Conservation (phyloP, 495 filamentous ascomycete genomes). For the Cercophora samala region DNA sequence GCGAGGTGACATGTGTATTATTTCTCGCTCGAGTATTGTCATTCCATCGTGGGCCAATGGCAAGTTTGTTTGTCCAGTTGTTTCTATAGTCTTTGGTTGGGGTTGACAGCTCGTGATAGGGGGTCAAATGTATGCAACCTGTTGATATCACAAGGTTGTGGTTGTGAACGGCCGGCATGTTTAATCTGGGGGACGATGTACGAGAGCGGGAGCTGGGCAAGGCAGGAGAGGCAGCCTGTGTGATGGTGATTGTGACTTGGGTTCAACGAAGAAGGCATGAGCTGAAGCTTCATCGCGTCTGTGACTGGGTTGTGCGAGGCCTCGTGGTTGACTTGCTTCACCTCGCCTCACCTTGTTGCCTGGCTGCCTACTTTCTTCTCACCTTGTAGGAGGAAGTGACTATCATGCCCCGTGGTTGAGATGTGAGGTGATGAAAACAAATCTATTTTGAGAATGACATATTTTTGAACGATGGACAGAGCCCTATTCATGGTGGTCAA, state of each 20-base stretch:
- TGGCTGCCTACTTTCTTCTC: too few relatives aligned
- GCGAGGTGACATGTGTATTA: neutral
- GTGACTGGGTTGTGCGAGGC: neutral
- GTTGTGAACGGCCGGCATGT: neutral
- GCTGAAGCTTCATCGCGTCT: neutral
- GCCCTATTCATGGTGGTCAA: neutral
- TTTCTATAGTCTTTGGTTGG: too few relatives aligned
- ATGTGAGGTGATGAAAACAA: too few relatives aligned
- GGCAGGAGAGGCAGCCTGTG: neutral
- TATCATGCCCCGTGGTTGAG: too few relatives aligned
- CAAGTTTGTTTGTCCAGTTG: neutral
- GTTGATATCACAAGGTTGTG: neutral
- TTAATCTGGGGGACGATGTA: neutral
- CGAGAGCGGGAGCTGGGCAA: neutral
- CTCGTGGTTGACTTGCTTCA: too few relatives aligned
- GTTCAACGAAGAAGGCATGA: neutral
- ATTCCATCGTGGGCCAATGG: neutral
- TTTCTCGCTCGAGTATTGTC: too few relatives aligned
- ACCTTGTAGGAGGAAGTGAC: too few relatives aligned
- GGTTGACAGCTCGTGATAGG: neutral
- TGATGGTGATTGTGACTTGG: neutral
- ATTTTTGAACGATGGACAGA: too few relatives aligned
- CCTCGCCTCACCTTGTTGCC: too few relatives aligned
- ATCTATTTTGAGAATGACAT: too few relatives aligned
- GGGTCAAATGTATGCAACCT: neutral